Evolutionary conservation across 2,329 filamentous ascomycete species (phyloP), one percentile per base, ranked within the genome.

Genomic region (Emergomyces pasteurianus): DNA sequence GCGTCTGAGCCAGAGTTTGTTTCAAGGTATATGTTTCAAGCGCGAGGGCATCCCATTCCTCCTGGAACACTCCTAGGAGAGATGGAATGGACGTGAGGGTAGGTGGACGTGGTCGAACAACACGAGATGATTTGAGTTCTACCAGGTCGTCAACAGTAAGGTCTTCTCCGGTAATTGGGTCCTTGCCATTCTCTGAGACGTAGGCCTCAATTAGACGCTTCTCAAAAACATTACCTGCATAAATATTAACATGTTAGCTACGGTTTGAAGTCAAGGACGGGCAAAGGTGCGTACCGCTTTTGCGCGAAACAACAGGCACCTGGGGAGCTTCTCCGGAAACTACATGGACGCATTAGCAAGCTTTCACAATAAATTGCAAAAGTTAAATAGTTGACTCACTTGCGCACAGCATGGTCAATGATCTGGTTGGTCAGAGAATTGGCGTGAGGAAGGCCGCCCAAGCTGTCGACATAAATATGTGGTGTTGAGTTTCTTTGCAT

Each of bases 261-360:
- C 53, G 60, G 60, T 62, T 64, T 46, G 62, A 58, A 59, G 58
- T 64, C 52, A 58, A 34, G 12, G 54, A 14, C 31, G 54, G 16
- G 59, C 58, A 58, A 62, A 63, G 63, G 61, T 49, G 79, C 85
- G 69, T 80, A 91, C 90, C 92, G 72, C 90, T 95, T 79, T 96
- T 95, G 76, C 89, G 88, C 72, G 94, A 99, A 71, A 91, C 89
- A 67, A 97, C 92, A 60, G 94, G 92, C 77, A 91, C 87, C 79
- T 96, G 89, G 66, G 94, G 92, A 78, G 90, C 87, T 83, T 96
- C 92, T 78, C 94, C 94, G 64, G 94, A 99, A 76, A 99, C 92
- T 95, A 71, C 26, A 21, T 10, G 23, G 26, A 49, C 18, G 40
- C 9, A 34, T 57, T 46, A 50, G 31, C 26, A 54, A 67, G 14